Conservation (phyloP, 1,139 yeast species). For the Pneumocystis sp. region DNA sequence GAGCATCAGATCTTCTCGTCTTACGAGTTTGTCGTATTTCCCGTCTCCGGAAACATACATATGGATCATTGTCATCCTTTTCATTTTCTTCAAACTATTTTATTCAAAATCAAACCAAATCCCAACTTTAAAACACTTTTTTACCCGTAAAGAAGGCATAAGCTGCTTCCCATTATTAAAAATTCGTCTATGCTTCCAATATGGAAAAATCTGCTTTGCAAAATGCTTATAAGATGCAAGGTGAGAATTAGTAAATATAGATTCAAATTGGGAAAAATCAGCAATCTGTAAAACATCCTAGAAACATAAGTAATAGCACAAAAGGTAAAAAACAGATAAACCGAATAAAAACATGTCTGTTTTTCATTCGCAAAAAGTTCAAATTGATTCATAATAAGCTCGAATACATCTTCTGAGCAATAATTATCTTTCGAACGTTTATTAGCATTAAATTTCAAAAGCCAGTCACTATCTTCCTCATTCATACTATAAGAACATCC, state of each 20-base stretch:
- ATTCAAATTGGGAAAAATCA: slow-evolving; percentile 50
- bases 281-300: slow-evolving; percentile 49
- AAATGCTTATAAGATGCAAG: slow-evolving; percentile 35
- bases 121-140: neutral
- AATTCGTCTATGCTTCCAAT: slow-evolving; percentile 67
- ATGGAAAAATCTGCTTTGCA: slow-evolving; percentile 59
- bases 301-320: neutral
- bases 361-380: slow-evolving; percentile 61
- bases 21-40: slow-evolving; percentile 92
- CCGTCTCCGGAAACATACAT: slow-evolving; percentile 88
- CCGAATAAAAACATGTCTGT: slow-evolving; percentile 71
- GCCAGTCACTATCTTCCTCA: slow-evolving; percentile 65
- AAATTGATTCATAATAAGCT: slow-evolving; percentile 54
- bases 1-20: slow-evolving; percentile 85
- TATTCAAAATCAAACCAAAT: neutral
- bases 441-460: slow-evolving; percentile 31
- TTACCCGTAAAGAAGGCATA: slow-evolving; percentile 46
- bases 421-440: slow-evolving; percentile 18
- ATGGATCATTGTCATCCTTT: slow-evolving; percentile 87
- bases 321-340: slow-evolving; percentile 27
- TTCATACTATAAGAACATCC: slow-evolving; percentile 86
- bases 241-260: slow-evolving; percentile 13
- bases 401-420: slow-evolving; percentile 74
- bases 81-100: slow-evolving; percentile 61
- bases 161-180: slow-evolving; percentile 55